Percentiles rank a stretch among this genome's conserved stretches.
These are phyloP conservation scores for Amylostereum areolatum DNA, from an alignment of 1,284 basidiomycete genomes.

Conservation along the genomic window DNA sequence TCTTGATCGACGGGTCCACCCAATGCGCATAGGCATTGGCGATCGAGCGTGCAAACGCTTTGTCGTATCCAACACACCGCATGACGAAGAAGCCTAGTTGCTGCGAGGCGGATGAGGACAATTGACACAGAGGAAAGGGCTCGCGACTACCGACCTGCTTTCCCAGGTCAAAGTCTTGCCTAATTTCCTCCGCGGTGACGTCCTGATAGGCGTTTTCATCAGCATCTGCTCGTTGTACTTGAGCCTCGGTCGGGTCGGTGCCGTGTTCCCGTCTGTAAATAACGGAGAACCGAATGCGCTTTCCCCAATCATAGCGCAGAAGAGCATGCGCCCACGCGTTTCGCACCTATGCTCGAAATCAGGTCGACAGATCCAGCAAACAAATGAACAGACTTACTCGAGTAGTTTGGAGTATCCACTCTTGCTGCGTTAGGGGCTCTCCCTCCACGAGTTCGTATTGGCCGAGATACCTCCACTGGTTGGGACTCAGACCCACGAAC, in stretches of 20 bases:
- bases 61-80: conserved; percentile 19
- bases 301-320: conserved; percentile 4
- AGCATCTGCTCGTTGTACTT: conserved; percentile 4
- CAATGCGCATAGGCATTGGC: too few species aligned
- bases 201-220: conserved; percentile 2
- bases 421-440: conserved; percentile 10
- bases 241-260: conserved; percentile 11
- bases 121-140: not conserved
- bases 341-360: conserved; percentile 4
- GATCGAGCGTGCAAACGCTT: too few species aligned
- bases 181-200: conserved; percentile 10
- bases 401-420: conserved; percentile 12
- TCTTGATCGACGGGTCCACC: too few species aligned
- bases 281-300: conserved; percentile 10
- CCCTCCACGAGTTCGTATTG: conserved; percentile 12
- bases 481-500: too few species aligned
- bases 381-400: conserved; percentile 5
- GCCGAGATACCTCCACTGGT: conserved; percentile 20
- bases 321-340: conserved; percentile 7
- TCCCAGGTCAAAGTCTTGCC: conserved; percentile 15
- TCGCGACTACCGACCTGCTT: conserved; percentile 11
- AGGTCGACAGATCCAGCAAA: not conserved
- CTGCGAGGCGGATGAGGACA: conserved; percentile 5
- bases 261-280: conserved; percentile 4
- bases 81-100: conserved; percentile 14